Conservation (phyloP, 352 stramenopile species). For the Phytophthora pinifolia region DNA sequence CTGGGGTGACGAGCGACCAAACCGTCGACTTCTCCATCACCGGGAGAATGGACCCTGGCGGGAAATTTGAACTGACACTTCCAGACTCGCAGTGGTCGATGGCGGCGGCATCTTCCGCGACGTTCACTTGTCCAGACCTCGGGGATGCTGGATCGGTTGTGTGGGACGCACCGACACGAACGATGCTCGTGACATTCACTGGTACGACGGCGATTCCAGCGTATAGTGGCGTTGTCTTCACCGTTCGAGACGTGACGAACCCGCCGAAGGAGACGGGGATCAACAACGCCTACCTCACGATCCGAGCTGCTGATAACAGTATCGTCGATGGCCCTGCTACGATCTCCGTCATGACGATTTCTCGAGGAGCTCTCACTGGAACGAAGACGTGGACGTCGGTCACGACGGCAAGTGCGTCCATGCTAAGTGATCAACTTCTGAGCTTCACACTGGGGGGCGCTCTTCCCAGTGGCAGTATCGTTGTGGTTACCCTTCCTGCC, state of each 20-base stretch:
- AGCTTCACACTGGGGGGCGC: constrained; percentile 44
- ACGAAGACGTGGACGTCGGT: constrained; percentile 37
- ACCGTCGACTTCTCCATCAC: constrained; percentile 46
- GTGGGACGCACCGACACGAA: constrained; percentile 36
- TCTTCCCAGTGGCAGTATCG: constrained; percentile 49
- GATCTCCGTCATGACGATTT: constrained; percentile 46
- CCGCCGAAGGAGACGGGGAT: constrained; percentile 55
- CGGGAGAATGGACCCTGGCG: constrained; percentile 37
- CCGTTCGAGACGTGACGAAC: constrained; percentile 41
- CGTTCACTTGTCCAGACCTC: constrained; percentile 38
- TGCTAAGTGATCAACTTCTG: constrained; percentile 54
- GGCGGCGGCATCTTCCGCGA: constrained; percentile 21
- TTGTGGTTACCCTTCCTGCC: constrained; percentile 38
- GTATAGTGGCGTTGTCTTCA: constrained; percentile 32
- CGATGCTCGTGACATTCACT: constrained; percentile 38
- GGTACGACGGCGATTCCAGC: constrained; percentile 25
- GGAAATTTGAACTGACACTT: constrained; percentile 45
- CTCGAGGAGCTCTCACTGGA: constrained; percentile 34
- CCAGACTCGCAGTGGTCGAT: constrained; percentile 49
- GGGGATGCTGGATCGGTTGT: constrained; percentile 25
- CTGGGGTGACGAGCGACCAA: constrained; percentile 54
- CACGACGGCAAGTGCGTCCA: constrained; percentile 48
- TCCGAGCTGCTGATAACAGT: constrained; percentile 30
- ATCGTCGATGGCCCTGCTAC: constrained; percentile 52
- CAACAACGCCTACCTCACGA: constrained; percentile 43